These are phyloP conservation scores for Saccharomyces hybrid DNA, from an alignment of 1,139 yeast species.

Conservation along the genomic window DNA sequence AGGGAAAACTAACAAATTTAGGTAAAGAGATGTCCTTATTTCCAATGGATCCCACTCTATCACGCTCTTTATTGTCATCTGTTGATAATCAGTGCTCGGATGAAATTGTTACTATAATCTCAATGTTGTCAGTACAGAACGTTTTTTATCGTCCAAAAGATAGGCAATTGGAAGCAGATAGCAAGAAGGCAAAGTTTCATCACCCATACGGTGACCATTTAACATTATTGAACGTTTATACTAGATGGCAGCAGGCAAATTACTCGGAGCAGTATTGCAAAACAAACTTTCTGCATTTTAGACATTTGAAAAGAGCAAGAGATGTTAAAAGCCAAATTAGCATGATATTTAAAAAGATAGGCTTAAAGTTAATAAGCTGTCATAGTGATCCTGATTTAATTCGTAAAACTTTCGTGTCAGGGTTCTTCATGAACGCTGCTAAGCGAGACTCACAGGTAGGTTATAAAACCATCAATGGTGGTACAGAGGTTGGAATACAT, in stretches of 20 bases:
- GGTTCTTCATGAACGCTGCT: conserved; percentile 81
- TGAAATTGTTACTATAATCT: conserved; percentile 75
- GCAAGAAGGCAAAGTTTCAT: conserved; percentile 62
- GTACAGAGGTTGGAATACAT: conserved; percentile 74
- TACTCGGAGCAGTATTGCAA: conserved; percentile 70
- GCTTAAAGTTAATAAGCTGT: conserved; percentile 49
- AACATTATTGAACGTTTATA: conserved; percentile 73
- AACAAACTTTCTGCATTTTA: conserved; percentile 72
- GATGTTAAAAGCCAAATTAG: conserved; percentile 71
- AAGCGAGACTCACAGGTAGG: conserved; percentile 70
- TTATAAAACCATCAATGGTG: conserved; percentile 68
- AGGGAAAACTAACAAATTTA: conserved; percentile 62
- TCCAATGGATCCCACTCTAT: conserved; percentile 91
- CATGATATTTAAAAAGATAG: conserved; percentile 51
- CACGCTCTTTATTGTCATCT: conserved; percentile 72
- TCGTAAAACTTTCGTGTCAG: conserved; percentile 71
- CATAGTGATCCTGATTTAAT: conserved; percentile 56
- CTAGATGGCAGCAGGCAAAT: conserved; percentile 62
- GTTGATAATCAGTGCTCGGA: conserved; percentile 71
- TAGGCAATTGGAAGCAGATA: conserved; percentile 70
- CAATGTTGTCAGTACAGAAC: conserved; percentile 86
- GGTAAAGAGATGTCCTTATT: conserved; percentile 86
- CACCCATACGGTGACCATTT: conserved; percentile 82
- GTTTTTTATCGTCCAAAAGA: conserved; percentile 81
- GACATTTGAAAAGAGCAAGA: conserved; percentile 66